Conservation (phyloP, 1,284 basidiomycete genomes). For the Trichosporon inkin region DNA sequence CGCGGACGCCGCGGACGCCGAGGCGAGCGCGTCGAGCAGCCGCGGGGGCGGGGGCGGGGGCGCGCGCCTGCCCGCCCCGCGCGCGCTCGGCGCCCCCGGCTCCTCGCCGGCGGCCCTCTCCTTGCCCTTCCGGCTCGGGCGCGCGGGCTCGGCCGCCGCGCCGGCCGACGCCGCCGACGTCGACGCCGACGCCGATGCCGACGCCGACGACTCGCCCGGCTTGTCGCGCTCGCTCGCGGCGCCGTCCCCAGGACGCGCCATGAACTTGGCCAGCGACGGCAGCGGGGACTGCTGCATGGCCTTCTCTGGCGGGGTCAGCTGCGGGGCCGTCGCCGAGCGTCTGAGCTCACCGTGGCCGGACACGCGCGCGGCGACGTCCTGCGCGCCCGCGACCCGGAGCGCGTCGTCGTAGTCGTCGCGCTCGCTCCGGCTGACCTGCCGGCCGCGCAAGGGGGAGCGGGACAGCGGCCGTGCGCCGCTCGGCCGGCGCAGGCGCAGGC, state of each 20-base stretch:
- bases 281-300: constrained; percentile 15
- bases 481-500: constrained; percentile 6
- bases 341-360: constrained; percentile 6
- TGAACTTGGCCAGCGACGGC: constrained; percentile 24
- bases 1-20: not conserved
- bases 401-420: constrained; percentile 6
- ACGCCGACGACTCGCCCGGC: not conserved
- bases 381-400: not conserved
- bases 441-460: not conserved
- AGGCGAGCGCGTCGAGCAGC: not conserved
- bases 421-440: not conserved
- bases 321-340: not conserved
- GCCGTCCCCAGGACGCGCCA: constrained; percentile 8
- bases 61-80: no score
- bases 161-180: no score
- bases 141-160: not conserved
- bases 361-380: not conserved
- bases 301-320: constrained; percentile 5
- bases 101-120: constrained; percentile 22
- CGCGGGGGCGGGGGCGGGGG: constrained; percentile 7
- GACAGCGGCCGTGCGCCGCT: not conserved
- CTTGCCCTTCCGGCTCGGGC: constrained; percentile 27
- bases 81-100: not conserved
- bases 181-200: not conserved
- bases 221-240: not conserved